Evolutionary conservation across 2,329 filamentous ascomycete genomes (phyloP), one percentile per base, ranked within the genome.

Genomic region (Xylariaceae sp.): DNA sequence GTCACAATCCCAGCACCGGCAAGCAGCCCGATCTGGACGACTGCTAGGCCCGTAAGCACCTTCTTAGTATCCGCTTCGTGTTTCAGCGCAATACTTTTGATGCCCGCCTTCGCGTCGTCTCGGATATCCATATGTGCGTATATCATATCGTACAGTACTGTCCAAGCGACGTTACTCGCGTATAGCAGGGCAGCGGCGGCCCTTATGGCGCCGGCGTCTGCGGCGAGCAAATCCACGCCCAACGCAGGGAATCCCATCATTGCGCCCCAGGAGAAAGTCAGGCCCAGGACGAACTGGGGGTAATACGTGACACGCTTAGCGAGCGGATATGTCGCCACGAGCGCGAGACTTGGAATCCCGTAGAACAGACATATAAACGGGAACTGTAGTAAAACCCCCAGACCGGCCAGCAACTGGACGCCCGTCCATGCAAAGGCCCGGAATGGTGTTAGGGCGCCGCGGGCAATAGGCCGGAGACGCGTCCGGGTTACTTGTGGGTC

Each of bases 81-180:
- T 71, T 89, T 88, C 34, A 96, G 78, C 1, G 90, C 92, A 65
- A 96, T 95, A 68, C 88, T 91, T 78, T 94, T 96, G 76, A 96
- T 95, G 7, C 92, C 92, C 0, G 88, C 91, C 73, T 92, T 92
- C 60, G 81, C 86, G 69, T 96, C 92, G 66, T 96, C 91, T 68
- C 88, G 88, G 72, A 94, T 89, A 68, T 96, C 92, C 87, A 95
- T 94, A 71, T 96, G 92, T 12, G 92, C 92, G 73, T 96, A 96
- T 28, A 96, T 92, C 86, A 95, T 96, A 72, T 96, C 92, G 73
- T 96, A 96, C 34, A 96, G 76, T 23, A 96, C 82, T 0, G 91
- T 96, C 92, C 92, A 96, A 3, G 90, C 87, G 21, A 95, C 80
- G 66, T 92, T 95, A 39, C 89, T 92, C 9, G 83, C 77, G 71